Evolutionary conservation across 1,284 basidiomycete genomes (phyloP), one percentile per base, ranked within the genome.

Genomic region (Boletus albobrunnescens): DNA sequence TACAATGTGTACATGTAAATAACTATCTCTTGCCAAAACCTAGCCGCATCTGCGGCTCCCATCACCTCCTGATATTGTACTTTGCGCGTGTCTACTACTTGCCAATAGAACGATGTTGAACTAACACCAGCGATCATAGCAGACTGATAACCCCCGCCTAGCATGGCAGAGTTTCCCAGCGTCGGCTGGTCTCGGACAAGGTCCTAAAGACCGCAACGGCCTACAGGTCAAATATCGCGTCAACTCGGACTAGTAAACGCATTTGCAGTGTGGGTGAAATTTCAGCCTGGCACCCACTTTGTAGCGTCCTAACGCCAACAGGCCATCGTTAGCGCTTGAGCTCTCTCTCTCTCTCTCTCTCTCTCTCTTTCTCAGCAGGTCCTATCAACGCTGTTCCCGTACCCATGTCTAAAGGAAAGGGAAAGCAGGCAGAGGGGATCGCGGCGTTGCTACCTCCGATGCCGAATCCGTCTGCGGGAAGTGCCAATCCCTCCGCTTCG

Each of bases 401-500:
- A 20, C 17, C 2, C 20, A 36, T 64, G 64, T 56, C 63, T 20
- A 63, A 59, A 32, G 55, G 53, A 36, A 71, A 66, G 48, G 64
- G 56, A 47, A 68, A 59, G 47, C 58, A 66, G 47, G 20, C 46
- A 8, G 55, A 59, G 26, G 26, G 40, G 9, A 16, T 16, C 9
- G 24, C 36, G 20, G 30, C 57, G n/a, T 26, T 58, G 47, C 50
- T 68, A 38, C 61, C 70, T 26, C 69, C 70, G 46, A 68, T 76
- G 68, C 74, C 71, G 54, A 82, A 76, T 59, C 78, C 75, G 46
- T 71, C 78, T 26, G 75, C 78, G 6, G 80, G 81, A 31, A 84
- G 82, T 58, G 79, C 83, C 22, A 84, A 87, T 63, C 86, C 86
- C 24, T 73, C 85, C 11, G 80, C 81, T 6, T 85, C 84, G 0